These are phyloP conservation scores for Mycena vitilis DNA, from an alignment of 768 basidiomycete species.

Conservation along the genomic window DNA sequence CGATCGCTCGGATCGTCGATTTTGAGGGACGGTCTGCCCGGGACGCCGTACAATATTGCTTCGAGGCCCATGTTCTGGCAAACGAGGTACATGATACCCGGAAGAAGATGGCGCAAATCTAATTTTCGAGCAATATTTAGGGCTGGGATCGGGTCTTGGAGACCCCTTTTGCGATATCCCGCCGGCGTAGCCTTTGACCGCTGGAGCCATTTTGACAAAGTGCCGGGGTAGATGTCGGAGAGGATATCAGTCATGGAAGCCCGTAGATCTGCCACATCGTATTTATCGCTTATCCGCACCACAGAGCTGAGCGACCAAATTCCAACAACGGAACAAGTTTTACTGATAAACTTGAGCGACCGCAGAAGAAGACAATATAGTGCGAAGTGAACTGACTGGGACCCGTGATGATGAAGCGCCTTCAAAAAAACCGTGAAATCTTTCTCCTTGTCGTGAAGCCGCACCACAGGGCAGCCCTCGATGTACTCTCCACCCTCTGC, in stretches of 20 bases:
- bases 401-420: too few relatives aligned
- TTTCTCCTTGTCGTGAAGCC: slow-evolving; percentile 12
- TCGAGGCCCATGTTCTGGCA: background rate
- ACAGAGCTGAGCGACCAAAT: background rate
- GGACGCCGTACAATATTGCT: background rate
- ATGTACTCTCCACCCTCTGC: background rate
- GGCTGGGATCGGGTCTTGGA: background rate
- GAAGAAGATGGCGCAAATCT: background rate
- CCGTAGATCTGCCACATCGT: background rate
- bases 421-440: background rate
- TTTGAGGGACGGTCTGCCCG: background rate
- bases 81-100: background rate
- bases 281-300: background rate
- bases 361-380: background rate
- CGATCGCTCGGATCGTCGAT: background rate
- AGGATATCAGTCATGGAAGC: background rate
- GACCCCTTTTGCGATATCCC: background rate
- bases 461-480: slow-evolving; percentile 9
- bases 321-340: background rate
- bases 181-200: background rate
- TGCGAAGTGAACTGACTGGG: background rate
- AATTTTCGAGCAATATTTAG: background rate
- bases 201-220: background rate
- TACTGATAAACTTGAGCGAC: background rate
- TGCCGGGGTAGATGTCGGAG: background rate